A percentile compares a stretch with the other conserved stretches of the same genome.
phyloP scores from a whole-genome alignment of 208 protist genomes.

The Acanthamoeba royreba region DNA sequence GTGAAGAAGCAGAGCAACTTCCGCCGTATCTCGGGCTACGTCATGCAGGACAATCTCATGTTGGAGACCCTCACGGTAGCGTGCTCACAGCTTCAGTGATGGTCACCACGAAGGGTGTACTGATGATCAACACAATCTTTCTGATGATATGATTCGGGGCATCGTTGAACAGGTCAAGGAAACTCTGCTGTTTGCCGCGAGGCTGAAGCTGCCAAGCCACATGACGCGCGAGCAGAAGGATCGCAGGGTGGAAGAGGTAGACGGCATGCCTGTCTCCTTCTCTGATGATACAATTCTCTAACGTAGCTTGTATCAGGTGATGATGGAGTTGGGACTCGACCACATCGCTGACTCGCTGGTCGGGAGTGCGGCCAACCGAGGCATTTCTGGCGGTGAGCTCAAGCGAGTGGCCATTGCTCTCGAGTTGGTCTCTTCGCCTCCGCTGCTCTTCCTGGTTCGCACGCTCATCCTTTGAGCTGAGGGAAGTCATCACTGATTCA shows the following conservation, averaged over 20 bases:
- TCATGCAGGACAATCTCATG: slow-evolving; percentile 37
- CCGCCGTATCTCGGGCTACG: slow-evolving; percentile 2
- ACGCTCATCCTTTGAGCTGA: neutral
- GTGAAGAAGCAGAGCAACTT: neutral
- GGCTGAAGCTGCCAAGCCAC: slow-evolving; percentile 2
- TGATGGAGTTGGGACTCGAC: neutral
- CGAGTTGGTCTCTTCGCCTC: neutral
- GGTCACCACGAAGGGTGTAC: too few species aligned
- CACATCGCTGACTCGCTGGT: neutral
- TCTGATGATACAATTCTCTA: neutral
- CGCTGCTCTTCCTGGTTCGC: slow-evolving; percentile 7
- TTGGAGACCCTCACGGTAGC: neutral
- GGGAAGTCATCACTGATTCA: neutral
- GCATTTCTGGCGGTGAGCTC: slow-evolving; percentile 26
- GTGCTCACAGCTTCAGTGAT: neutral
- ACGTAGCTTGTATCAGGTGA: neutral
- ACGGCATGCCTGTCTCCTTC: neutral
- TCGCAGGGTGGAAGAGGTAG: neutral
- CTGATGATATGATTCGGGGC: neutral
- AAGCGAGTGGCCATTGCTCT: neutral
- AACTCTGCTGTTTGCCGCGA: neutral
- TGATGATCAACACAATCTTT: too few species aligned
- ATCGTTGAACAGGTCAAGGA: neutral
- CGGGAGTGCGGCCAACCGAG: neutral
- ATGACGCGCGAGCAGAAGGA: slow-evolving; percentile 3